phyloP scores from a whole-genome alignment of 768 basidiomycete genomes.

The Hygrophoropsis aurantiaca region DNA sequence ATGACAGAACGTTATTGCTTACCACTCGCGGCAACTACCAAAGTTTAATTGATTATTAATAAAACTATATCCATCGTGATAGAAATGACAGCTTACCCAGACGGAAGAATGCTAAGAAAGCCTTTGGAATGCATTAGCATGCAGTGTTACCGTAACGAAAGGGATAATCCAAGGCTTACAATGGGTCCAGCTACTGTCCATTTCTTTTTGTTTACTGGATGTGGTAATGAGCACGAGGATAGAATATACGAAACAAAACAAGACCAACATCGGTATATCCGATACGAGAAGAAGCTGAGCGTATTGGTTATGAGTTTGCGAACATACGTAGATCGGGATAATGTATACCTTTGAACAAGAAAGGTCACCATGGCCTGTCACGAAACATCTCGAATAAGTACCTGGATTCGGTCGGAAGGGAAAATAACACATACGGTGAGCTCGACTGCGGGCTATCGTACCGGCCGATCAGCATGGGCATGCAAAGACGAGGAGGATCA shows the following conservation, averaged over 20 bases:
- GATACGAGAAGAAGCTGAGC: conserved; percentile 23
- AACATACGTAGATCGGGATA: no score
- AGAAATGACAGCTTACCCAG: conserved; percentile 11
- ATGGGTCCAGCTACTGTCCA: conserved; percentile 13
- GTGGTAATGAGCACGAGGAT: background rate
- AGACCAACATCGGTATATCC: conserved; percentile 20
- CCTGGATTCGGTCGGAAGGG: background rate
- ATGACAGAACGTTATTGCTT: no score
- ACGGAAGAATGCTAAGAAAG: conserved; percentile 14
- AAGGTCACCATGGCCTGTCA: conserved; percentile 25
- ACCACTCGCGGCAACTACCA: conserved; percentile 20
- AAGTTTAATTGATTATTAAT: background rate
- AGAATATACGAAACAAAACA: background rate
- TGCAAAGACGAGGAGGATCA: background rate
- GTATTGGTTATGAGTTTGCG: background rate
- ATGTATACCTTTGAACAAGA: conserved; percentile 21
- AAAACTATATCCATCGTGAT: background rate
- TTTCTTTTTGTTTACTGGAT: conserved; percentile 14
- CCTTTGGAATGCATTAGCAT: conserved; percentile 5
- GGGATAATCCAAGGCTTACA: conserved; percentile 4
- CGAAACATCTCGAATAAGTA: background rate
- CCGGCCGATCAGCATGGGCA: background rate
- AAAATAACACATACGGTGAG: conserved; percentile 15
- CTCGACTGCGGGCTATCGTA: conserved; percentile 15
- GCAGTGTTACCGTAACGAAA: background rate